Evolutionary conservation across 352 stramenopile species (phyloP), one percentile per base, ranked within the genome.

Genomic region (Phytophthora cactorum): DNA sequence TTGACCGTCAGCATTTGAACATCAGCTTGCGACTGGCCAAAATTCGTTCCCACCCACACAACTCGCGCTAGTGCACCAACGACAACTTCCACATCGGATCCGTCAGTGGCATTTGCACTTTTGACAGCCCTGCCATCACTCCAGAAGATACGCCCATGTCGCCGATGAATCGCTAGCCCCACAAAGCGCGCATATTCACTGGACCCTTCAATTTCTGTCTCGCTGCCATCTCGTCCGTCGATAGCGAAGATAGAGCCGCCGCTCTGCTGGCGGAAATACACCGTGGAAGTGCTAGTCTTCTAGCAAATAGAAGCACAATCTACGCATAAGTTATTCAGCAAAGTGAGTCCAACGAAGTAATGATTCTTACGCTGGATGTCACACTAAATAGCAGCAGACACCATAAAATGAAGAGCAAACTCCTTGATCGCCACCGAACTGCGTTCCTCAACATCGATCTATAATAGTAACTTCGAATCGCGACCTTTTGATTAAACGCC

Each of bases 261-360:
- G 15, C 52, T 75, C 22, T 78, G 70, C 47, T 86, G 73, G 31
- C 75, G 83, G 52, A 82, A 93, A 68, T 87, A 93, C 49, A 93
- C 83, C 1, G 77, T 90, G 29, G 82, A 84, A 22, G 78, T 78
- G 14, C 57, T 17, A n/a, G n/a, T n/a, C n/a, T n/a, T n/a, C 12
- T 72, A 38, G 41, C 22, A 28, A 15, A 29, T 27, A 29, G 15
- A 57, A 47, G 51, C 4, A 47, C 50, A 54, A 34, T 8, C n/a
- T n/a, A n/a, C n/a, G n/a, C n/a, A 34, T 54, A 9, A 44, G 57
- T 22, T 12, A 31, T n/a, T 4, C 10, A 25, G 44, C 38, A 3
- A 34, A 17, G 7, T 6, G 6, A 3, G 6, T 6, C 14, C 9
- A 4, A 51, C 28, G 17, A 51, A 51, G 1, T 22, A 22, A 5